phyloP scores from a whole-genome alignment of 805 yeast genomes.

The Lipomyces kockii region DNA sequence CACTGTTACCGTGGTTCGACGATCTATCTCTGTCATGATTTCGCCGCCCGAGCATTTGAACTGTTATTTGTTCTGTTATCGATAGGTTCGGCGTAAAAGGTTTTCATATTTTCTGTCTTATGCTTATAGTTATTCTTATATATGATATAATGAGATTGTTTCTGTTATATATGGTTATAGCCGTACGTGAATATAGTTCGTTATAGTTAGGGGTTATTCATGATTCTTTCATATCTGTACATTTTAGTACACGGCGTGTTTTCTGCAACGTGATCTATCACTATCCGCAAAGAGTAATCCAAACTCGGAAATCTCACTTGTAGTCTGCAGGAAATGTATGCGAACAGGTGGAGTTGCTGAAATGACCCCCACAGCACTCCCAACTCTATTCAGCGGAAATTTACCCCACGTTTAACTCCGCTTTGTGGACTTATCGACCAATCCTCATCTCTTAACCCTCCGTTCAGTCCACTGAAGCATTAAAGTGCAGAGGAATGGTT shows the following conservation, averaged over 20 bases:
- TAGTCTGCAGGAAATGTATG: no score
- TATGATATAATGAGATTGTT: not conserved
- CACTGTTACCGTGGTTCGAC: not conserved
- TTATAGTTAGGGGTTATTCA: not conserved
- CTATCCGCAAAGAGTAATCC: not conserved
- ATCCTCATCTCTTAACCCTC: no score
- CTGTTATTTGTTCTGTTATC: not conserved
- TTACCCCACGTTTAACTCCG: not conserved
- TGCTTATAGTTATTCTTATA: not conserved
- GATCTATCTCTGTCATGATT: not conserved
- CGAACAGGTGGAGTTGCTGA: no score
- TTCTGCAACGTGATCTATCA: not conserved
- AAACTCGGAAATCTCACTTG: no score
- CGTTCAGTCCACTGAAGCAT: no score
- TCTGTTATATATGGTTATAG: not conserved
- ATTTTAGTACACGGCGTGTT: not conserved
- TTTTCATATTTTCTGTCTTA: not conserved
- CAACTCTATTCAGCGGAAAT: not conserved
- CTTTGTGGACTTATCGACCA: no score
- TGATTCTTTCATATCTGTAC: not conserved
- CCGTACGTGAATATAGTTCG: not conserved
- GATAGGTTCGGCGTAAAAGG: not conserved
- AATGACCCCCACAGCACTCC: not conserved
- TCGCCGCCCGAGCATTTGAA: not conserved
- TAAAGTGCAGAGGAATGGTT: not conserved